Evolutionary conservation across 202 grass and related monocot species (phyloP).

Genomic region (Zizania palustris): DNA sequence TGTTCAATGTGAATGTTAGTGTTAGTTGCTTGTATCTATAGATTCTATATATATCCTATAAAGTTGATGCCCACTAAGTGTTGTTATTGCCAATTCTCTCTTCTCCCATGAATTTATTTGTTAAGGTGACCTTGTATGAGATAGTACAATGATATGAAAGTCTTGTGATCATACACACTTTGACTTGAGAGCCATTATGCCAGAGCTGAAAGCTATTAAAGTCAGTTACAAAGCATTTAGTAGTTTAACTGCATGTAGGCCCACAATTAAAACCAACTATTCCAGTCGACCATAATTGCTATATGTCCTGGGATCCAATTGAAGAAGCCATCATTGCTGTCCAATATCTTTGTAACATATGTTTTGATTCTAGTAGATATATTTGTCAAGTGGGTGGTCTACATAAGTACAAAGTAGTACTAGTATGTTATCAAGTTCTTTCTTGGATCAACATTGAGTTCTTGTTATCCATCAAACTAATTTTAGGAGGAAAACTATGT

Average conservation of each 20-base stretch:
- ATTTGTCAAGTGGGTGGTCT: neutral
- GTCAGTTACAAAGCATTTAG: neutral
- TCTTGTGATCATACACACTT: neutral
- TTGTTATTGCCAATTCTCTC: too few relatives aligned
- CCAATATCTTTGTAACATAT: neutral
- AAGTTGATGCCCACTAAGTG: too few relatives aligned
- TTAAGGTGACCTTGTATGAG: neutral
- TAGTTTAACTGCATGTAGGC: neutral
- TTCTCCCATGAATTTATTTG: neutral
- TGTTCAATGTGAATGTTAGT: neutral
- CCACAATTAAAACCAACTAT: slow-evolving; percentile 6
- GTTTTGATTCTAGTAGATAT: neutral
- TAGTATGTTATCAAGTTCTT: neutral
- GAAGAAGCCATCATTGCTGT: neutral
- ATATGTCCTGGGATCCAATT: neutral
- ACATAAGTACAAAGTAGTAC: neutral
- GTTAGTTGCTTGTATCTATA: neutral
- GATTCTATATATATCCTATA: too few relatives aligned
- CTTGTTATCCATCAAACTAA: neutral
- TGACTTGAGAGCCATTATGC: neutral
- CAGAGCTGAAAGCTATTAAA: neutral
- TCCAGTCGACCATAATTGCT: neutral
- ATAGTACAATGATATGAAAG: neutral
- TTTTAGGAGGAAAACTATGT: neutral
- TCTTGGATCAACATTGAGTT: neutral